A percentile compares a stretch with the other conserved stretches of the same genome.
Conservation (phyloP, 75 land plant genomes). For the Sequoiadendron giganteum region DNA sequence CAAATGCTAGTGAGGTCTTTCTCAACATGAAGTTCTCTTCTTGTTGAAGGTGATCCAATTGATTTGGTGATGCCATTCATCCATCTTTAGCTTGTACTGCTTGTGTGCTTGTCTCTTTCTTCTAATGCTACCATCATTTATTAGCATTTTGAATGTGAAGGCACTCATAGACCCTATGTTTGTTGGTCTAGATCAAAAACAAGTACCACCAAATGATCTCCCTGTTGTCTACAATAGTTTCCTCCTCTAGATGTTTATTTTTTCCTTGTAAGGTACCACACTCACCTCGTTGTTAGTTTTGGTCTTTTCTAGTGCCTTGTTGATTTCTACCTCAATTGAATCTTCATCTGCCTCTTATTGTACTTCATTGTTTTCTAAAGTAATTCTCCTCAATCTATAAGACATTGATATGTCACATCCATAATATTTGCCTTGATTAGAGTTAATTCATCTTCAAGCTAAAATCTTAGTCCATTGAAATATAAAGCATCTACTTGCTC, state of each 20-base stretch:
- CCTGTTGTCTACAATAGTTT: background rate
- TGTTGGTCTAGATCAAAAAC: background rate
- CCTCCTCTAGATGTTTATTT: background rate
- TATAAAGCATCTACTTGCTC: background rate
- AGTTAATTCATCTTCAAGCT: background rate
- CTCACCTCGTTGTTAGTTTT: background rate
- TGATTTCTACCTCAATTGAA: background rate
- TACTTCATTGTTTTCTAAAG: background rate
- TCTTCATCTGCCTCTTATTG: background rate
- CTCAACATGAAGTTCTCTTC: background rate
- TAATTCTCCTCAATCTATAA: background rate
- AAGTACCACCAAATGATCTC: background rate
- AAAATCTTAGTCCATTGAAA: background rate
- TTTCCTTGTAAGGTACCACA: background rate
- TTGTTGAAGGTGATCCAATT: background rate
- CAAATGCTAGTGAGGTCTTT: background rate
- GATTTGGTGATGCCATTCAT: background rate
- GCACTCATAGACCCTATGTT: background rate
- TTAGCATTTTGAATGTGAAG: background rate
- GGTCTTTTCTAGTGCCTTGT: background rate
- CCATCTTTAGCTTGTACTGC: background rate
- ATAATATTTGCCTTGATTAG: background rate
- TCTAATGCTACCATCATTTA: too few relatives aligned
- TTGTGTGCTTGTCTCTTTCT: background rate
- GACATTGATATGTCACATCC: background rate